These are phyloP conservation scores for Exidia glandulosa DNA, from an alignment of 768 basidiomycete genomes.

Conservation along the genomic window DNA sequence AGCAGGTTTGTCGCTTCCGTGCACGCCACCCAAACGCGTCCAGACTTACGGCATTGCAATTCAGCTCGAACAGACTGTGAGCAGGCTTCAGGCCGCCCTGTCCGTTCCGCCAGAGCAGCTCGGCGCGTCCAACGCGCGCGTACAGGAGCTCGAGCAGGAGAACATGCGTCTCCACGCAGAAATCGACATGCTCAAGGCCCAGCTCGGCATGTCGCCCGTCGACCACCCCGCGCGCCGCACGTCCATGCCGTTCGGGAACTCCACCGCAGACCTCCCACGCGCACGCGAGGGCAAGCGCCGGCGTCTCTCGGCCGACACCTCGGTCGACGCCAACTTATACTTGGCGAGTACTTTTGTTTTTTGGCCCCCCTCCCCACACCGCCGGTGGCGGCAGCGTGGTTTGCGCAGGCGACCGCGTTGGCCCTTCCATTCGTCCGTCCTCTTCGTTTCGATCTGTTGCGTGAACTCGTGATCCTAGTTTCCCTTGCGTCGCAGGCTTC, in stretches of 20 bases:
- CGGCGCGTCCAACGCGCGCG: conserved; percentile 61
- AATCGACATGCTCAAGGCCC: conserved; percentile 61
- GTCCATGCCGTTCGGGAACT: conserved; percentile 13
- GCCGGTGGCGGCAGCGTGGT: neutral
- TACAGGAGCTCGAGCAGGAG: conserved; percentile 77
- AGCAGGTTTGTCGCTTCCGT: conserved; percentile 44
- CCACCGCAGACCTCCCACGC: conserved; percentile 48
- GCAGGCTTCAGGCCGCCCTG: conserved; percentile 67
- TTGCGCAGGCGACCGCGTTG: neutral
- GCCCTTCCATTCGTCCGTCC: neutral
- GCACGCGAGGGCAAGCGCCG: conserved; percentile 59
- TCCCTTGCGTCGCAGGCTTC: neutral
- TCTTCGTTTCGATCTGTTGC: neutral
- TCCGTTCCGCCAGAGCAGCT: conserved; percentile 63
- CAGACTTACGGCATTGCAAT: neutral
- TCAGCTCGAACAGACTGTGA: conserved; percentile 77
- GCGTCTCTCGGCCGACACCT: conserved; percentile 12
- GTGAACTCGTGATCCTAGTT: conserved; percentile 1
- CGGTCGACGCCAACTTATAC: conserved; percentile 53
- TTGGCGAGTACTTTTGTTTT: conserved; percentile 66
- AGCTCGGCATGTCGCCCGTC: conserved; percentile 43
- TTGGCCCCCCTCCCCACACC: neutral
- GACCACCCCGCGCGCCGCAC: conserved; percentile 43
- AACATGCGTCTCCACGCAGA: conserved; percentile 47
- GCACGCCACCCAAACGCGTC: neutral